Base-by-base conservation (phyloP, 2,329 filamentous ascomycete genomes). In the Dryadomyces quercivorus region DNA sequence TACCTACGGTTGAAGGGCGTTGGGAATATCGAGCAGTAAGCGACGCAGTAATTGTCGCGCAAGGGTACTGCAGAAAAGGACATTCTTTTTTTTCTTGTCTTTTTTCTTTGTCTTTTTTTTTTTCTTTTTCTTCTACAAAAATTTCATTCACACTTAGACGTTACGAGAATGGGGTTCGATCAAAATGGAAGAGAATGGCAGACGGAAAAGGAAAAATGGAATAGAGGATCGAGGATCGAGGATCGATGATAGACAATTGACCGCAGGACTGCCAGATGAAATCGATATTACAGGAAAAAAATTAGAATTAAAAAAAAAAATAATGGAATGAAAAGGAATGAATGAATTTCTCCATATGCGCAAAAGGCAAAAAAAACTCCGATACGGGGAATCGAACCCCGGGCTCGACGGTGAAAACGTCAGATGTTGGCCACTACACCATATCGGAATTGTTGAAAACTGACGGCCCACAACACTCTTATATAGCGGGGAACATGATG, bases 1-100 rank as follows among this genome's bases (percentile, higher is more conserved):
- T 86, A 86, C 62, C 65, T 86, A 49, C 70, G 80, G 50, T 66
- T 86, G 45, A 82, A 83, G 65, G 81, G 81, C 2, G 77, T 84
- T 8, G 80, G 77, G 10, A 78, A 74, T 59, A 75, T 81, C 54
- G 67, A 72, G 56, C 71, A 20, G 26, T 31, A 31, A 31, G 26
- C 26, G 26, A 31, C 26, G 26, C 26, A 31, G 26, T 5, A 31
- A 31, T 5, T 31, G 26, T 31, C 26, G 26, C 26, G 4, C 26
- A 31, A 31, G 26, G 26, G 26, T 31, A 31, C 26, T 31, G 26
- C 26, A 31, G 26, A 31, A 31, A 31, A 31, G 26, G 26, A 31
- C 26, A 31, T 31, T 31, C 26, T 31, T 31, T 31, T 31, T 8
- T 4, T 4, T 31, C 8, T 31, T 5, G 4, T 31, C 4, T 31